Evolutionary conservation across 805 yeast genomes (phyloP).

Genomic region (Cyberlindnera japonica): DNA sequence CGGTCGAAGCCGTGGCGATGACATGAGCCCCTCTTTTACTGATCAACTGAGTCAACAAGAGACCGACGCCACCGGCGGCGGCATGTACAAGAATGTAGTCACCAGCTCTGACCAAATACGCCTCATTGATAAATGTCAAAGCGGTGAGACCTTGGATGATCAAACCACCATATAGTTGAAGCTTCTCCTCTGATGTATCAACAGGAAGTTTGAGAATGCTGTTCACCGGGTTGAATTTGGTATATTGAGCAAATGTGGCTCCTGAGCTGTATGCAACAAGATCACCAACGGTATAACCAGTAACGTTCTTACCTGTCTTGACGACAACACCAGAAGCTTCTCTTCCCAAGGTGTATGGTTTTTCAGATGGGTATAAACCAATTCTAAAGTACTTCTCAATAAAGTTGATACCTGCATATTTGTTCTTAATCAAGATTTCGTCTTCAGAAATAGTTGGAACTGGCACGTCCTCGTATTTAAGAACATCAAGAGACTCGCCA

Average conservation of each 20-base stretch:
- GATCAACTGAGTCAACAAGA: conserved; percentile 58
- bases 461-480: conserved; percentile 51
- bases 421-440: conserved; percentile 69
- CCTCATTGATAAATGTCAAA: conserved; percentile 60
- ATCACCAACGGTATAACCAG: conserved; percentile 61
- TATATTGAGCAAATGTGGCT: conserved; percentile 70
- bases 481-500: conserved; percentile 38
- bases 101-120: conserved; percentile 62
- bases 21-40: conserved; percentile 66
- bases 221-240: conserved; percentile 39
- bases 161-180: conserved; percentile 57
- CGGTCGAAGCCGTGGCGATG: conserved; percentile 80
- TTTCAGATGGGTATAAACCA: conserved; percentile 62
- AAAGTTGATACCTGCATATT: conserved; percentile 75
- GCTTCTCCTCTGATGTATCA: conserved; percentile 42
- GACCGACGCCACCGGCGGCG: conserved; percentile 95
- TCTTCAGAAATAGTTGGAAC: conserved; percentile 53
- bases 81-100: conserved; percentile 81
- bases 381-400: conserved; percentile 80
- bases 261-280: conserved; percentile 54
- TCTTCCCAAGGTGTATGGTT: conserved; percentile 69
- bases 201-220: conserved; percentile 46
- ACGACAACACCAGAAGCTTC: conserved; percentile 72
- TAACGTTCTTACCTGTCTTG: conserved; percentile 57
- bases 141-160: conserved; percentile 79